These are phyloP conservation scores for Penicillium atrosanguineum DNA, from an alignment of 495 filamentous ascomycete genomes.

Conservation along the genomic window DNA sequence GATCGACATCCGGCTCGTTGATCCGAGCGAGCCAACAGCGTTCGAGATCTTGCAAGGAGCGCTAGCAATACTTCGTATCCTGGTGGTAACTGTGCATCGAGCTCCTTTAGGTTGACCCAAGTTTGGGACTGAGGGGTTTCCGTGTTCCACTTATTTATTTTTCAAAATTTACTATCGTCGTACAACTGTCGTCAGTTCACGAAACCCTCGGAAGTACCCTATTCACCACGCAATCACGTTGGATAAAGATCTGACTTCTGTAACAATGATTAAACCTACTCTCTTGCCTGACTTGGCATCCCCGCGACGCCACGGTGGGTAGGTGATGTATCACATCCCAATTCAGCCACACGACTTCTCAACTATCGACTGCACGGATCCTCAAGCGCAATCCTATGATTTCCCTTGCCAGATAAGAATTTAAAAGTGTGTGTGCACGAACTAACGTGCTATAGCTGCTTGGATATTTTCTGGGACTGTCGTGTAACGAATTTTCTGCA, in stretches of 20 bases:
- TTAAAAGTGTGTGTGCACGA: not conserved
- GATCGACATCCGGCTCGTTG: not conserved
- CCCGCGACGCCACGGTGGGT: not conserved
- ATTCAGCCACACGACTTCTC: not conserved
- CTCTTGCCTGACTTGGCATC: not conserved
- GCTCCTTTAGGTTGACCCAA: not conserved
- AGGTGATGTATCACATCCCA: constrained; percentile 1
- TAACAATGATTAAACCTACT: not conserved
- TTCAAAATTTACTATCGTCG: not conserved
- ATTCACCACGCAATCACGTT: not conserved
- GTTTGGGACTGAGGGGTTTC: not conserved
- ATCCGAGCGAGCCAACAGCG: not conserved
- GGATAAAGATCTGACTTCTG: no score
- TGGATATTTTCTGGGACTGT: not conserved
- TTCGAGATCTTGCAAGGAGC: not conserved
- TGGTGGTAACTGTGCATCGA: not conserved
- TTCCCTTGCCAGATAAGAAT: not conserved
- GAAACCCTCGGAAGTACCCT: not conserved
- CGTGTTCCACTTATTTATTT: not conserved
- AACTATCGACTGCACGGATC: not conserved
- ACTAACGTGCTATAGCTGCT: not conserved
- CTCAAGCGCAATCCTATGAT: not conserved
- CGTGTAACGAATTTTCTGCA: not conserved
- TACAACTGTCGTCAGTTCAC: not conserved
- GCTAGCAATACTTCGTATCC: not conserved